Evolutionary conservation across 2,329 filamentous ascomycete genomes (phyloP).

Genomic region (Pyricularia sp.): DNA sequence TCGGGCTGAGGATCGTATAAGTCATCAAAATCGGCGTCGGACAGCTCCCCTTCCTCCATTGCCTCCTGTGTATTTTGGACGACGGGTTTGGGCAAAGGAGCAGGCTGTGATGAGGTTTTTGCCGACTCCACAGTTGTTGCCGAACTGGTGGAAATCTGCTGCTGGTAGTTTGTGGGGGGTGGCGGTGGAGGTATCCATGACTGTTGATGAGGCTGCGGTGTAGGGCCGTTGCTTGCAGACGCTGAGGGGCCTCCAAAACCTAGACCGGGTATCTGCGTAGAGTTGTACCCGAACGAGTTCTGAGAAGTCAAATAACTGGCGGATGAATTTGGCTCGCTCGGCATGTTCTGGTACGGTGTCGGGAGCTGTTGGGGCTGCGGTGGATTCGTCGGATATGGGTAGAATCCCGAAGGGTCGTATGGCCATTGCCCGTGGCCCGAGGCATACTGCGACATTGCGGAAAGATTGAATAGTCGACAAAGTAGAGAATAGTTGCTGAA

Average conservation of each 20-base stretch:
- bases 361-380: not conserved
- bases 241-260: conserved; percentile 18
- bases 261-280: conserved; percentile 27
- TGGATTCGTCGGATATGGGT: conserved; percentile 8
- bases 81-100: not conserved
- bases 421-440: conserved; percentile 21
- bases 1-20: conserved; percentile 34
- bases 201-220: not conserved
- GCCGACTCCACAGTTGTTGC: not conserved
- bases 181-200: not conserved
- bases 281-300: conserved; percentile 27
- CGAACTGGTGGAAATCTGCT: not conserved
- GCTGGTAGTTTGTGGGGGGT: not conserved
- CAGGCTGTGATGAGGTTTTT: not conserved
- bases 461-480: not conserved
- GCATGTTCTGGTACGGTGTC: conserved; percentile 14
- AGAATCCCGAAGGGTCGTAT: not conserved
- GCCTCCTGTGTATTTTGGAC: conserved; percentile 8
- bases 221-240: not conserved
- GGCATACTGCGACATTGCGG: conserved; percentile 29
- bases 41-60: conserved; percentile 67
- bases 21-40: conserved; percentile 56
- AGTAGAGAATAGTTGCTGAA: not conserved
- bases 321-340: not conserved
- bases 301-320: conserved; percentile 20